Conservation (phyloP, 2,329 filamentous ascomycete genomes). For the Fonsecaea erecta region DNA sequence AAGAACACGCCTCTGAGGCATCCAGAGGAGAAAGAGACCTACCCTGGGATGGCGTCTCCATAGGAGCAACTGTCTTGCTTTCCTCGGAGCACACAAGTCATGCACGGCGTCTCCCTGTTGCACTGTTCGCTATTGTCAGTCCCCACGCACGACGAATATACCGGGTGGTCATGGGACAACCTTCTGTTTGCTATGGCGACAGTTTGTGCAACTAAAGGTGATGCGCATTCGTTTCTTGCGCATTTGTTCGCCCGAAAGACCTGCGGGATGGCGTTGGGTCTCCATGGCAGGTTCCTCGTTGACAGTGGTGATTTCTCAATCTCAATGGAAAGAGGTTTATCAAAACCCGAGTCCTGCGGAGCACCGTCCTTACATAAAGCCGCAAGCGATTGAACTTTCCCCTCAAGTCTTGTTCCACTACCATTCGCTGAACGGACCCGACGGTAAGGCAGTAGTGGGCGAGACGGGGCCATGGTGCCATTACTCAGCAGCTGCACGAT, state of each 20-base stretch:
- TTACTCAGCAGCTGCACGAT: background rate
- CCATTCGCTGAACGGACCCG: background rate
- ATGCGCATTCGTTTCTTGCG: conserved; percentile 20
- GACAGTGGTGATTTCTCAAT: background rate
- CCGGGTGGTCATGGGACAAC: background rate
- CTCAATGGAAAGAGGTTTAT: background rate
- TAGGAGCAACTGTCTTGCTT: conserved; percentile 23
- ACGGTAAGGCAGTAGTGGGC: background rate
- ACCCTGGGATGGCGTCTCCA: conserved; percentile 10
- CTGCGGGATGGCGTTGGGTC: conserved; percentile 2
- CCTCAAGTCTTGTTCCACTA: background rate
- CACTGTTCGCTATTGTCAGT: conserved; percentile 1
- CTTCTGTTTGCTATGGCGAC: conserved; percentile 23
- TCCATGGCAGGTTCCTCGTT: background rate
- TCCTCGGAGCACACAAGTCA: conserved; percentile 23
- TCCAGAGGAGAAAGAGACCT: background rate
- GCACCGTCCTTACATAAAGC: conserved; percentile 3
- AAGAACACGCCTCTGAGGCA: background rate
- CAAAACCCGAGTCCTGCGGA: conserved; percentile 11
- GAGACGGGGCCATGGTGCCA: background rate
- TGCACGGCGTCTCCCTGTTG: conserved; percentile 17
- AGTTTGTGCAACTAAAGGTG: conserved; percentile 23
- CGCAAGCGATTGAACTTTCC: background rate
- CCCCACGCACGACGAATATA: background rate
- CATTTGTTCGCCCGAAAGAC: background rate